Evolutionary conservation across 345 rosid species (phyloP), one percentile per base, ranked within the genome.

Genomic region (Durio zibethinus): DNA sequence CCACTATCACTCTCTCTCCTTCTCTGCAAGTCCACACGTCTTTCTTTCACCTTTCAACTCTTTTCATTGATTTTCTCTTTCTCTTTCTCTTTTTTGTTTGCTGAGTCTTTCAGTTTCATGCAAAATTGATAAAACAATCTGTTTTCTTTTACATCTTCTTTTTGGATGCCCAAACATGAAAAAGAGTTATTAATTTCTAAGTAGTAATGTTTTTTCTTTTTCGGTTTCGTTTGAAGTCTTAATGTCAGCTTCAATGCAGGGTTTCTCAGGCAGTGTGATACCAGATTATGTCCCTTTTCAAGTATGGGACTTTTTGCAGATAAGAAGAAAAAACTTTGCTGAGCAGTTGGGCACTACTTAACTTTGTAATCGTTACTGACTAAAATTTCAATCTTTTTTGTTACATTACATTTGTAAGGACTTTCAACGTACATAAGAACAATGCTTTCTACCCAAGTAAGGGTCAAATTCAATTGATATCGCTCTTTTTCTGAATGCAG

Each of bases 381-480:
- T 50, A 27, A 29, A 67, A 10, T 66, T 80, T 74, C 33, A 31
- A 23, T 31, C n/a, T 80, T 27, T 48, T 70, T 25, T 20, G 72
- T 76, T 59, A 11, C 23, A 76, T 82, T 56, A 12, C 64, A 9
- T 25, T 38, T 76, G 5, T 74, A 94, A 97, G 98, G 98, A 20
- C 91, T 94, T 42, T 91, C 97, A 0, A 94, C 98, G 8, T 94
- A 94, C 82, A 88, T 90, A 86, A 90, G 96, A 87, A 94, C 89
- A 84, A 91, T 94, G 98, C 97, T 94, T 80, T 94, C 98, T 23
- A 94, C 98, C 56, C 97, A 94, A n/a, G n/a, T n/a, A n/a, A 86
- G 85, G 45, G 10, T 73, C 53, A 70, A 74, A 73, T 75, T 59
- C 64, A 53, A 40, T 76, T 70, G 59, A 54, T 45, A 53, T 80